A percentile compares a stretch with the other conserved stretches of the same genome.
Evolutionary conservation across 306 rosid species (phyloP).

Genomic region (Quercus robur): DNA sequence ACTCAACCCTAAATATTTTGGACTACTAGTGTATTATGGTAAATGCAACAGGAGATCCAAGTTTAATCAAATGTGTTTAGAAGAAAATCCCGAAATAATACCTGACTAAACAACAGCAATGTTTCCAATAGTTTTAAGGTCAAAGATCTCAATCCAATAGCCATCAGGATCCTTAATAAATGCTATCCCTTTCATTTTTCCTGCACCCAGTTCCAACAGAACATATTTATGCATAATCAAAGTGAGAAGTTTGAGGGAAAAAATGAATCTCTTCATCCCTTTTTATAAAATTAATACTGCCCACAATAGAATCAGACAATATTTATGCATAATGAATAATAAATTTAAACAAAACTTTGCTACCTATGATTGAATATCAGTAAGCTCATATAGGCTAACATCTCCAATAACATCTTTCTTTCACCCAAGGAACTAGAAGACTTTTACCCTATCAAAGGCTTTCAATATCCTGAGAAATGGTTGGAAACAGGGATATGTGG

Average conservation of each 20-base stretch:
- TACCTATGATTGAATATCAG: neutral
- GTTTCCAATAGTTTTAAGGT: conserved; percentile 54
- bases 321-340: neutral
- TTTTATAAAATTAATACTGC: neutral
- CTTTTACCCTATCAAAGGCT: neutral
- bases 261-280: neutral
- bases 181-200: conserved; percentile 91
- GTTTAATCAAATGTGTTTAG: neutral
- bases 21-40: neutral
- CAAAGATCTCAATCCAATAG: conserved; percentile 95
- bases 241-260: neutral
- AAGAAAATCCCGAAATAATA: conserved; percentile 11
- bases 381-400: neutral
- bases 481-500: neutral
- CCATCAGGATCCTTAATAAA: conserved; percentile 96
- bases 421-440: neutral
- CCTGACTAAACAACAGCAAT: conserved; percentile 34
- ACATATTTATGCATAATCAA: neutral
- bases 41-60: neutral
- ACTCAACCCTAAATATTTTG: neutral
- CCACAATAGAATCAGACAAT: neutral
- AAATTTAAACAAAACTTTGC: neutral
- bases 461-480: neutral
- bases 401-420: neutral
- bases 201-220: conserved; percentile 36